These are phyloP conservation scores for Hibiscus syriacus DNA, from an alignment of 345 rosid genomes.

Conservation along the genomic window DNA sequence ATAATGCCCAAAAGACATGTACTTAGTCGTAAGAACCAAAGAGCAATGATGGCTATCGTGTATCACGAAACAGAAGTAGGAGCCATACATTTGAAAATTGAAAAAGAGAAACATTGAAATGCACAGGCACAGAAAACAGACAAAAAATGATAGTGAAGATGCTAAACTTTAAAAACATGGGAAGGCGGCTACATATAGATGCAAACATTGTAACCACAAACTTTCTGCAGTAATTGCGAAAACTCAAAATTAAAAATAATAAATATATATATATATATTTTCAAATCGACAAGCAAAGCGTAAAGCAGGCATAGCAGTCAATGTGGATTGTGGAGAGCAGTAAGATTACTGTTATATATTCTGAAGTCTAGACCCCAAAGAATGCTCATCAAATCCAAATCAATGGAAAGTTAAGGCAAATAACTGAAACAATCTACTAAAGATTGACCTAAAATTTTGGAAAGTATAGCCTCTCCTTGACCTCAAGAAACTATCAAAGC, in stretches of 20 bases:
- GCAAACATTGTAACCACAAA: no score
- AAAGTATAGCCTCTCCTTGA: background rate
- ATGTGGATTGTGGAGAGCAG: background rate
- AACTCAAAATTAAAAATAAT: background rate
- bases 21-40: background rate
- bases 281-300: background rate
- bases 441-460: background rate
- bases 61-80: no score
- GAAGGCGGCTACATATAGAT: no score
- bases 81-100: background rate
- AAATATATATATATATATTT: background rate
- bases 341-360: background rate
- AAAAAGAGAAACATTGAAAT: background rate
- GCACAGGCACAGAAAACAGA: background rate
- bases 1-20: constrained; percentile 10
- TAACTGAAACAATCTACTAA: background rate
- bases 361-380: background rate
- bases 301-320: background rate
- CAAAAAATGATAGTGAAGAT: background rate
- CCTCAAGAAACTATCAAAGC: background rate
- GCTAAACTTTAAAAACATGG: no score
- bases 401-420: background rate
- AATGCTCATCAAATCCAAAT: background rate
- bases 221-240: background rate
- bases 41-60: background rate